Evolutionary conservation across 805 yeast genomes (phyloP).

Genomic region (Saturnispora diversa): DNA sequence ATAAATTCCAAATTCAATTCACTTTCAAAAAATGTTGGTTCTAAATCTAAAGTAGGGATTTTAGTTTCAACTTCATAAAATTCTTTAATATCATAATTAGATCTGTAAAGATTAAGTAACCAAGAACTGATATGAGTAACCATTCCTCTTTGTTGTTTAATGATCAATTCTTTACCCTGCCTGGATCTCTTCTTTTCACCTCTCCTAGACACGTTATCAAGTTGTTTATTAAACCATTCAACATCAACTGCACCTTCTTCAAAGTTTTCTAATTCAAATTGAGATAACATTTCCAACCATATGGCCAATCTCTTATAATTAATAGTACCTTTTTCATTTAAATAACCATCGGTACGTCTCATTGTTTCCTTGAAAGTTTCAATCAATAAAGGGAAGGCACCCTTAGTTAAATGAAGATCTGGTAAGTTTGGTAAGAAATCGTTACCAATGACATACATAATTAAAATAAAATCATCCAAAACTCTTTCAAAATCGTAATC

Average conservation of each 20-base stretch:
- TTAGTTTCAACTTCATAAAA: slow-evolving; percentile 31
- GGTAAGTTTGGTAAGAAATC: slow-evolving; percentile 97
- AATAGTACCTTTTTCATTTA: slow-evolving; percentile 76
- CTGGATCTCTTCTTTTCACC: slow-evolving; percentile 64
- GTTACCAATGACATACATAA: slow-evolving; percentile 92
- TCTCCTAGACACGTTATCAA: slow-evolving; percentile 66
- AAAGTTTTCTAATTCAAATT: slow-evolving; percentile 78
- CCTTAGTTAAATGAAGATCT: slow-evolving; percentile 84
- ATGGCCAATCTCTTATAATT: slow-evolving; percentile 61
- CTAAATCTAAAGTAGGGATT: slow-evolving; percentile 40
- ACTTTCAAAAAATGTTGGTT: slow-evolving; percentile 37
- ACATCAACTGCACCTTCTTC: slow-evolving; percentile 79
- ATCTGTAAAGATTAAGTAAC: slow-evolving; percentile 29
- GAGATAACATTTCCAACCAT: slow-evolving; percentile 70
- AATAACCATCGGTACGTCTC: slow-evolving; percentile 68
- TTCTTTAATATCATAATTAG: slow-evolving; percentile 29
- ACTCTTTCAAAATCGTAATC: slow-evolving; percentile 79
- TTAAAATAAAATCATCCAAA: slow-evolving; percentile 85
- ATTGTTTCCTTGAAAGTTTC: slow-evolving; percentile 81
- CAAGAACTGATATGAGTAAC: slow-evolving; percentile 51
- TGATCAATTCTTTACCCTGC: slow-evolving; percentile 53
- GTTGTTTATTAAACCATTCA: slow-evolving; percentile 83
- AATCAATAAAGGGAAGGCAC: slow-evolving; percentile 89
- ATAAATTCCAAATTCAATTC: slow-evolving; percentile 50
- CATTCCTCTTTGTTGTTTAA: slow-evolving; percentile 68